Evolutionary conservation across 73 alveolate genomes (phyloP), one percentile per base, ranked within the genome.

Genomic region (Paramecium primaurelia): DNA sequence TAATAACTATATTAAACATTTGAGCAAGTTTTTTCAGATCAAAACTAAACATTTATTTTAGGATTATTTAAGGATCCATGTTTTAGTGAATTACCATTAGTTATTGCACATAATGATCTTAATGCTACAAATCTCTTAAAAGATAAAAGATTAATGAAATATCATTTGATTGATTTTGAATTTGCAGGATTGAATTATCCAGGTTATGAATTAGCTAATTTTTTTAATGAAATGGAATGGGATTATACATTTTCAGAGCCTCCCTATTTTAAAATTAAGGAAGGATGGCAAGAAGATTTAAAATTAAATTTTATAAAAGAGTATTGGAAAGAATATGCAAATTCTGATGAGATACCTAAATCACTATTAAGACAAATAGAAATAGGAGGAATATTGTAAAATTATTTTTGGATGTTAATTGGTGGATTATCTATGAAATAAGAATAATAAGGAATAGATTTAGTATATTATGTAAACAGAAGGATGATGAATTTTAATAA

Each of bases 161-260:
- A 32, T 12, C 91, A 80, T 47, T 28, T 80, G 58, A 80, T 80
- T 25, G 91, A 80, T 47, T 80, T 80, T 80, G 91, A 80, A 49
- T 80, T 32, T 80, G 73, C 77, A 16, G 91, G 91, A n/a, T 36
- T 80, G 47, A 80, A 80, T 47, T 80, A 80, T 25, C 91, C 91
- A 11, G 91, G 91, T 8, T 80, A 80, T 80, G 91, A 80, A 80
- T 32, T 80, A 8, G 91, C 91, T 44, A 80, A 80, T 26, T 80
- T 80, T 25, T 80, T 80, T 49, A 45, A 42, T 40, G 91, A 80
- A 10, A 80, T 80, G 91, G 91, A 80, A 26, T 80, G 91, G 91
- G 91, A 80, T 12, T 80, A 80, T 10, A 80, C 91, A 11, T 80
- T 40, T 64, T 26, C 47, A 12, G 73, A 80, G 75, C 44, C 47